These are phyloP conservation scores for Hypoxylon lenormandii DNA, from an alignment of 495 filamentous ascomycete species.

Conservation along the genomic window DNA sequence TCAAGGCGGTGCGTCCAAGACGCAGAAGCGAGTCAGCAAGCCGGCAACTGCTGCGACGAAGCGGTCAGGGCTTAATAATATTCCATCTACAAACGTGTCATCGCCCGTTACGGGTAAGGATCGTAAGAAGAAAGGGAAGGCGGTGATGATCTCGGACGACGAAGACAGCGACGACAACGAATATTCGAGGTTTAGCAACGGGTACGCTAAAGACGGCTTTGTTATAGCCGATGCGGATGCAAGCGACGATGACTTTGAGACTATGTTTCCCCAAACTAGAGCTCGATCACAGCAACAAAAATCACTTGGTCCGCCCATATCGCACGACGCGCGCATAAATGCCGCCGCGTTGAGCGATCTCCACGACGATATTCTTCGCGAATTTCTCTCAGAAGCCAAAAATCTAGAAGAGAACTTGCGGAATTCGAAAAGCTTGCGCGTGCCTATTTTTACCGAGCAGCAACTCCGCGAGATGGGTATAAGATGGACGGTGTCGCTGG, in stretches of 20 bases:
- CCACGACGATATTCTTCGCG: conserved; percentile 66
- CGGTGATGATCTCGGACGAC: conserved; percentile 42
- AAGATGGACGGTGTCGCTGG: conserved; percentile 69
- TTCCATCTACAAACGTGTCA: conserved; percentile 81
- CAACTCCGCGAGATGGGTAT: conserved; percentile 87
- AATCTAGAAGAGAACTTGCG: conserved; percentile 73
- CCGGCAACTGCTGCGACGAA: conserved; percentile 48
- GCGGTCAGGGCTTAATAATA: conserved; percentile 42
- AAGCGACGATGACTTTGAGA: conserved; percentile 71
- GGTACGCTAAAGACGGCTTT: conserved; percentile 65
- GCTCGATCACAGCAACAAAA: conserved; percentile 35
- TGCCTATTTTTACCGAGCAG: conserved; percentile 79
- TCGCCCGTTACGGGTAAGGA: conserved; percentile 71
- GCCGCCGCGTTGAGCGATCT: conserved; percentile 66
- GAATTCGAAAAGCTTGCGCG: conserved; percentile 69
- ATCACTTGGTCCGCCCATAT: conserved; percentile 76
- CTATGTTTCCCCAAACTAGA: conserved; percentile 58
- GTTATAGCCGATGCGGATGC: conserved; percentile 64
- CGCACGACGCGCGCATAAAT: conserved; percentile 71
- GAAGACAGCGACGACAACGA: conserved; percentile 56
- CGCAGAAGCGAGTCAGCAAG: conserved; percentile 29
- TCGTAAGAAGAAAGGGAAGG: conserved; percentile 62
- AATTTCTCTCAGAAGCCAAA: conserved; percentile 79
- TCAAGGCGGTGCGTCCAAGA: conserved; percentile 32
- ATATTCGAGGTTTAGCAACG: conserved; percentile 54